Conservation (phyloP, 306 rosid species). For the Sechiopsis laciniata region DNA sequence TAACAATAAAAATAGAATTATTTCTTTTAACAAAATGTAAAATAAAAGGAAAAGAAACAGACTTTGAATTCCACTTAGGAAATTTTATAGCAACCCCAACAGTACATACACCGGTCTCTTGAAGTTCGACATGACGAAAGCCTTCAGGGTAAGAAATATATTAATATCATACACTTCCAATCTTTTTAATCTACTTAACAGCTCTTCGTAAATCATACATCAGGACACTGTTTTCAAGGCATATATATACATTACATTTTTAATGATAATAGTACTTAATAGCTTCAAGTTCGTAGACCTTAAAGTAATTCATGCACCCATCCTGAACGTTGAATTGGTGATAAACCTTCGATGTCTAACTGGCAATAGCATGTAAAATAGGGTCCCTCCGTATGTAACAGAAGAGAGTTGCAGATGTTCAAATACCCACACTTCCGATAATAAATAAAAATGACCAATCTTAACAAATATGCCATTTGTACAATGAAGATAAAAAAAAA, state of each 20-base stretch:
- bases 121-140: background rate
- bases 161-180: background rate
- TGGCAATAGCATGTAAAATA: too few relatives aligned
- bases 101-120: background rate
- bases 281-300: background rate
- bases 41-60: background rate
- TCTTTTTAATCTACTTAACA: background rate
- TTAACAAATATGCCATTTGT: too few relatives aligned
- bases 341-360: too few relatives aligned
- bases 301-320: too few relatives aligned
- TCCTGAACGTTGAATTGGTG: too few relatives aligned
- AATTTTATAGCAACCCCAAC: background rate
- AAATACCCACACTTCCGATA: too few relatives aligned
- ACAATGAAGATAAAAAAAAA: too few relatives aligned
- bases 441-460: too few relatives aligned
- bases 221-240: background rate
- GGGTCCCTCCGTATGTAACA: too few relatives aligned
- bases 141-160: background rate
- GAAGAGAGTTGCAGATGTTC: too few relatives aligned
- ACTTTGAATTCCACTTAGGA: background rate
- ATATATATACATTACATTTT: background rate
- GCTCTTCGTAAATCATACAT: slow-evolving; percentile 6
- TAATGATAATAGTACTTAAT: background rate
- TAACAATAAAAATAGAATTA: slow-evolving; percentile 10
- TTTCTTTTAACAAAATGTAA: background rate